Percentiles rank a stretch among this genome's conserved stretches.
Evolutionary conservation across 768 basidiomycete genomes (phyloP).

Genomic region (Plicaturopsis crispa): DNA sequence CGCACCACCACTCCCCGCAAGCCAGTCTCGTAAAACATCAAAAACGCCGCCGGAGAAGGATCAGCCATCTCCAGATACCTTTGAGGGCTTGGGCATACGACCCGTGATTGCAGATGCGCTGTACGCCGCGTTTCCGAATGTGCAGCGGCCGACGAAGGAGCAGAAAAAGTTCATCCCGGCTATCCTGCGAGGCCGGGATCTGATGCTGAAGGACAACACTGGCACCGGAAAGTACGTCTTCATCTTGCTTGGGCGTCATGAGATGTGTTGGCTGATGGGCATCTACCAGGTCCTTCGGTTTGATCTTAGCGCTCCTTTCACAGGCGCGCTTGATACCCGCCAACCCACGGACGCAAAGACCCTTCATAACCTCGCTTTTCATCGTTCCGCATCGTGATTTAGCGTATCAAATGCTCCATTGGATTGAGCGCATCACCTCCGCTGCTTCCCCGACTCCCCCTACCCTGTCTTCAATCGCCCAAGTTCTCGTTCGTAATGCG

Average conservation of each 20-base stretch:
- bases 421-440: constrained; percentile 43
- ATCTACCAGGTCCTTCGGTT: constrained; percentile 59
- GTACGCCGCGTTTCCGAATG: constrained; percentile 51
- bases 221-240: constrained; percentile 70
- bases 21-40: no score
- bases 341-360: constrained; percentile 11
- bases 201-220: constrained; percentile 63
- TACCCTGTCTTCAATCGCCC: constrained; percentile 37
- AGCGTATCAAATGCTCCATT: constrained; percentile 57
- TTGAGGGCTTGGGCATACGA: constrained; percentile 48
- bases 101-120: constrained; percentile 41
- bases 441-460: constrained; percentile 22
- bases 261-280: not conserved
- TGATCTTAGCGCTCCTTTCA: constrained; percentile 58
- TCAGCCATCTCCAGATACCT: no score
- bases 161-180: constrained; percentile 60
- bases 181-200: constrained; percentile 45
- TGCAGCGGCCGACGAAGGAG: constrained; percentile 47
- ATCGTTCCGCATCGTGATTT: constrained; percentile 71
- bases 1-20: no score
- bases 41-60: no score
- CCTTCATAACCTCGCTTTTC: constrained; percentile 45
- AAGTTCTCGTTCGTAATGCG: constrained; percentile 57
- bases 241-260: not conserved
- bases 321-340: constrained; percentile 31